phyloP scores from a whole-genome alignment of 495 filamentous ascomycete genomes.

The Xeromyces bisporus region DNA sequence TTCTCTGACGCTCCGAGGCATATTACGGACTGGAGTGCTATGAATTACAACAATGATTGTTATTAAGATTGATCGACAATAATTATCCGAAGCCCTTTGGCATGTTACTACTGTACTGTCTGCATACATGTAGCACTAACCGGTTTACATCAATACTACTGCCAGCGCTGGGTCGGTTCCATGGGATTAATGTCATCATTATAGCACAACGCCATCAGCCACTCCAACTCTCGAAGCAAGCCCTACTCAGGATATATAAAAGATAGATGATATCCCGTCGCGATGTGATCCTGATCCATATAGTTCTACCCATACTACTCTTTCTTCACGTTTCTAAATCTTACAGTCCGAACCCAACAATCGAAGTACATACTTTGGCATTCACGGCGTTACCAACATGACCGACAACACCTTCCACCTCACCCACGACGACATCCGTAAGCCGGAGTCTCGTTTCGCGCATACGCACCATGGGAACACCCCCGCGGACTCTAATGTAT shows the following conservation, averaged over 20 bases:
- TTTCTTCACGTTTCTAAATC: background rate
- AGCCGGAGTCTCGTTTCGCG: slow-evolving; percentile 30
- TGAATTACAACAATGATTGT: too few relatives aligned
- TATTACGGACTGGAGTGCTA: too few relatives aligned
- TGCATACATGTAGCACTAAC: too few relatives aligned
- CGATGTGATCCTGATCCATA: too few relatives aligned
- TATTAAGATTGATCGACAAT: background rate
- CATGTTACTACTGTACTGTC: too few relatives aligned
- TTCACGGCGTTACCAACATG: slow-evolving; percentile 18
- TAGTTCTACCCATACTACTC: background rate
- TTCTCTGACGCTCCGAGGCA: too few relatives aligned
- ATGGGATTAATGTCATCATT: slow-evolving; percentile 2
- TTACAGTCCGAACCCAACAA: background rate
- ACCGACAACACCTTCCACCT: slow-evolving; percentile 33
- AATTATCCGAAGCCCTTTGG: background rate
- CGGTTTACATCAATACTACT: too few relatives aligned
- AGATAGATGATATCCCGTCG: too few relatives aligned
- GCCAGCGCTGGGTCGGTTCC: too few relatives aligned
- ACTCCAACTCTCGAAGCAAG: background rate
- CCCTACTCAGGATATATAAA: too few relatives aligned
- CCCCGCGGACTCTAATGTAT: slow-evolving; percentile 31
- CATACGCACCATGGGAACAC: slow-evolving; percentile 21
- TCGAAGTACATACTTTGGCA: background rate
- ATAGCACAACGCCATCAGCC: slow-evolving; percentile 1
- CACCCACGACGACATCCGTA: slow-evolving; percentile 35